Base-by-base conservation (phyloP, 345 rosid species). In the Salix brachista region DNA sequence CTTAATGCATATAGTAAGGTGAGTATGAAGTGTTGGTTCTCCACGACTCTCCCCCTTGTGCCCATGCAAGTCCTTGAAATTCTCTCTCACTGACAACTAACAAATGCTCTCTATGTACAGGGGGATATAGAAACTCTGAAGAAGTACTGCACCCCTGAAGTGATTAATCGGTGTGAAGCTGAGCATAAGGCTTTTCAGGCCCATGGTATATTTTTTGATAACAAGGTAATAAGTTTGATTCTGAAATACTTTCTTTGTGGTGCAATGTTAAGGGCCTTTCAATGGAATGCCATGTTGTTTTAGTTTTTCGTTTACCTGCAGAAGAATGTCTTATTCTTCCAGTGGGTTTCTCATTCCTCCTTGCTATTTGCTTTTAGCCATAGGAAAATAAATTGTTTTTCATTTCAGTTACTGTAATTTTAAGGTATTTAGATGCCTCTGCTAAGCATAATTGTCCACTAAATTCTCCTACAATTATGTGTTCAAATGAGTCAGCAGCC, bases 1-100 rank as follows among this genome's bases (percentile, higher is more conserved):
- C 90, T 94, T 78, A 79, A 75, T 85, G 98, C 98, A 23, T 89
- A 91, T 81, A 87, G 87, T 76, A 94, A 94, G 91, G 99, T 87
- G 60, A 78, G 75, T 77, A 61, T 46, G 72, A 17, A 73, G 71
- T 37, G 26, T 25, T 42, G 46, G 36, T 42, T 28, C 41, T 21
- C 23, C 52, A 32, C 16, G 8, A 11, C 48, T 6, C 56, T 37
- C 32, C 52, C 54, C 19, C 26, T 69, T 21, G 41, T 67, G 28
- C n/a, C 39, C 25, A 9, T 70, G 4, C 50, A 12, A 69, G 32
- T 28, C 14, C 32, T 26, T 37, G 44, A 25, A 37, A n/a, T 75
- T 68, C 19, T 52, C 13, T 5, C 52, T 32, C 25, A n/a, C 9
- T 32, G 13, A 65, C 71, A 44, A 28, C 21, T 46, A 48, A 66